Percentiles rank a stretch among this genome's conserved stretches.
These are phyloP conservation scores for Tulasnella sp. DNA, from an alignment of 768 basidiomycete species.

Conservation along the genomic window DNA sequence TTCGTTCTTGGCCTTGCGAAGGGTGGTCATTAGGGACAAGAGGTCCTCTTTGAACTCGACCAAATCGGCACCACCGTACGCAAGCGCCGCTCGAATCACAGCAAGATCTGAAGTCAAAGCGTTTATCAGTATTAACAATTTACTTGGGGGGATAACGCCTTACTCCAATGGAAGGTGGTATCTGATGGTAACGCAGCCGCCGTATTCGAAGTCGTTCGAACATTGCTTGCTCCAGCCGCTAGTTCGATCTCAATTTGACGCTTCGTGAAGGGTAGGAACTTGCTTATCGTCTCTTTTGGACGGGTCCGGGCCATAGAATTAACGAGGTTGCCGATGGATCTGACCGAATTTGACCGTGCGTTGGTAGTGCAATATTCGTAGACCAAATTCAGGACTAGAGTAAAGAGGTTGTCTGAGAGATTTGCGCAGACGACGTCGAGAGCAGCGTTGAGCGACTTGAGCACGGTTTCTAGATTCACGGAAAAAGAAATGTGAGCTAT, in stretches of 20 bases:
- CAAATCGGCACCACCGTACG: slow-evolving; percentile 61
- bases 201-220: slow-evolving; percentile 66
- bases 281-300: slow-evolving; percentile 69
- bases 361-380: slow-evolving; percentile 86
- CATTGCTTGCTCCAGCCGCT: slow-evolving; percentile 82
- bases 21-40: slow-evolving; percentile 55
- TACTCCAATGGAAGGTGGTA: slow-evolving; percentile 91
- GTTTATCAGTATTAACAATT: background rate
- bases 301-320: slow-evolving; percentile 75
- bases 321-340: slow-evolving; percentile 83
- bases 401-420: slow-evolving; percentile 71
- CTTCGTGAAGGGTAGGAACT: slow-evolving; percentile 74
- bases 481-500: background rate
- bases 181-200: slow-evolving; percentile 73
- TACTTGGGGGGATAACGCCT: slow-evolving; percentile 32
- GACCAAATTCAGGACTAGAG: slow-evolving; percentile 77
- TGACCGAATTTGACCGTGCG: slow-evolving; percentile 84
- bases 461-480: slow-evolving; percentile 50
- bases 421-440: slow-evolving; percentile 78
- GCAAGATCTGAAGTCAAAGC: slow-evolving; percentile 55
- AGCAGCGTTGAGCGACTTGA: slow-evolving; percentile 75
- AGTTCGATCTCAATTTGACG: slow-evolving; percentile 78
- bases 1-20: slow-evolving; percentile 81
- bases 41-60: slow-evolving; percentile 65
- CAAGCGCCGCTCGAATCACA: slow-evolving; percentile 77